Evolutionary conservation across 208 protist species (phyloP).

Genomic region (Trypanosomatidae sp.): DNA sequence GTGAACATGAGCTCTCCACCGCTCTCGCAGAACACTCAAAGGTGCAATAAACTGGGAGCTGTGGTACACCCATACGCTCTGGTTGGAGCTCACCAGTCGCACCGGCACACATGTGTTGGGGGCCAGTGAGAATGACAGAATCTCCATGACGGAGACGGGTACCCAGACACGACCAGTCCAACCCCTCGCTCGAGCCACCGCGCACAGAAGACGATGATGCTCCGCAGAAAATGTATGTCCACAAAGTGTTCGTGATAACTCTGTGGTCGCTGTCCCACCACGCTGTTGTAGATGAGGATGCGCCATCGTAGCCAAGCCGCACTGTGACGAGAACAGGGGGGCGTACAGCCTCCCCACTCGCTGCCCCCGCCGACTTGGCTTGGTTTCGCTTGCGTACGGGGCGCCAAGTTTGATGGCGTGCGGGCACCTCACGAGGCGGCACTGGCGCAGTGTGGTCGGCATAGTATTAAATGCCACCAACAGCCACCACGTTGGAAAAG

Average conservation of each 20-base stretch:
- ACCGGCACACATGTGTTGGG: conserved; percentile 11
- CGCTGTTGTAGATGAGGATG: neutral
- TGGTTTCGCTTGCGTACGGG: neutral
- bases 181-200: conserved; percentile 22
- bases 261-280: neutral
- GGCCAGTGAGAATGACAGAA: conserved; percentile 24
- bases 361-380: neutral
- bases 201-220: conserved; percentile 37
- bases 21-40: conserved; percentile 19
- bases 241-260: conserved; percentile 26
- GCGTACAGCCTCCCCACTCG: neutral
- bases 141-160: conserved; percentile 24
- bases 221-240: conserved; percentile 39
- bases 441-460: neutral
- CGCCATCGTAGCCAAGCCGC: neutral
- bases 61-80: conserved; percentile 44
- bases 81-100: conserved; percentile 24
- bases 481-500: neutral
- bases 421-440: neutral
- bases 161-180: conserved; percentile 52
- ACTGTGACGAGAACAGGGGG: neutral
- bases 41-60: conserved; percentile 36
- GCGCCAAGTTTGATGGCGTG: neutral
- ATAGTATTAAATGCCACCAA: neutral
- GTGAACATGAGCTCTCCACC: conserved; percentile 14